A percentile compares a stretch with the other conserved stretches of the same genome.
These are phyloP conservation scores for Echeveria elegans DNA, from an alignment of 164 flowering plant species.

Conservation along the genomic window DNA sequence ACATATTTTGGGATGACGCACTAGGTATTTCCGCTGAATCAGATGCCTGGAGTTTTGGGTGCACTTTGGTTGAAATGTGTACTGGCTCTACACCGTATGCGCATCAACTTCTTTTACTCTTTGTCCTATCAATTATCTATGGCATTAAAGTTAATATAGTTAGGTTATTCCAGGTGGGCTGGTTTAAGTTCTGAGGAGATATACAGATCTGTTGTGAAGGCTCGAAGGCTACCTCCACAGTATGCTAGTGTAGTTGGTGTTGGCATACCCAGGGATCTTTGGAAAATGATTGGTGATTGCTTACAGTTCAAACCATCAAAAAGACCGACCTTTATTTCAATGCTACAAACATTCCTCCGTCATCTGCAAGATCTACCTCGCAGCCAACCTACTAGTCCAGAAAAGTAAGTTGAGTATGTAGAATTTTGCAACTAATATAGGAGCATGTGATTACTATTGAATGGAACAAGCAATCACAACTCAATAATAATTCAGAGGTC, in stretches of 20 bases:
- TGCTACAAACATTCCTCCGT: constrained; percentile 79
- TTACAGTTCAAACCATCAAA: constrained; percentile 81
- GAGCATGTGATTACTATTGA: background rate
- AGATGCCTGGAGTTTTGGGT: constrained; percentile 99
- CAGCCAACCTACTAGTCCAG: constrained; percentile 92
- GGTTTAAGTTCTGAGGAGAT: constrained; percentile 90
- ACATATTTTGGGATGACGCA: constrained; percentile 88
- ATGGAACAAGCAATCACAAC: background rate
- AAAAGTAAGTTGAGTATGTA: constrained; percentile 45
- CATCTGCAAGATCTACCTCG: constrained; percentile 96
- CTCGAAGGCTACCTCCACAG: constrained; percentile 76
- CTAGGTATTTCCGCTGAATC: constrained; percentile 89
- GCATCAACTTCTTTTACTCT: background rate
- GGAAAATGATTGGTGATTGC: constrained; percentile 99
- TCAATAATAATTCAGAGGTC: background rate
- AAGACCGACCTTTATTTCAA: constrained; percentile 82
- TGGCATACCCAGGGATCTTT: constrained; percentile 92
- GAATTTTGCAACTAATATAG: background rate
- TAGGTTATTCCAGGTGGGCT: constrained; percentile 67
- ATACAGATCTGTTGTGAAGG: constrained; percentile 74
- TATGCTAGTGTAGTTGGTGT: constrained; percentile 97
- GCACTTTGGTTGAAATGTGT: constrained; percentile 99
- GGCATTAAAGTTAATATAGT: constrained; percentile 4
- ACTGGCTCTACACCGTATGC: constrained; percentile 97
- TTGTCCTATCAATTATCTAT: background rate